These are phyloP conservation scores for Colletotrichum sp. DNA, from an alignment of 2,329 filamentous ascomycete genomes.

Conservation along the genomic window DNA sequence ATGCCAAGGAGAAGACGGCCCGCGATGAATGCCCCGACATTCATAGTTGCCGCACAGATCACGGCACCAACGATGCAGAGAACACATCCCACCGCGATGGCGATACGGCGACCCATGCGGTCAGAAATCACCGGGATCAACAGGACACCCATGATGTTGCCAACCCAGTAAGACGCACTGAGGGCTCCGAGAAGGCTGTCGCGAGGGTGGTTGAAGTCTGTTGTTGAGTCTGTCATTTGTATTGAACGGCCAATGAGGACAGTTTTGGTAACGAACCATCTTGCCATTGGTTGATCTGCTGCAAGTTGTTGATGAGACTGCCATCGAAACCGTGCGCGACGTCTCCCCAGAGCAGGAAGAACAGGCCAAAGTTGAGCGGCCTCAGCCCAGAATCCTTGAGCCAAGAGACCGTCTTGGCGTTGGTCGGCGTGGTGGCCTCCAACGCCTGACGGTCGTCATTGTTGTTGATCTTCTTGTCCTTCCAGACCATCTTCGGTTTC, in stretches of 20 bases:
- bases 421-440: constrained; percentile 7
- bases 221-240: background rate
- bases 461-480: constrained; percentile 1
- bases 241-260: fast-evolving
- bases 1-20: constrained; percentile 46
- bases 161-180: constrained; percentile 43
- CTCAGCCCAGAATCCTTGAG: background rate
- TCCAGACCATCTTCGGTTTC: background rate
- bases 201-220: constrained; percentile 34
- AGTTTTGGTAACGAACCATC: constrained; percentile 24
- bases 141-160: constrained; percentile 45
- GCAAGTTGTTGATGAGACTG: constrained; percentile 53
- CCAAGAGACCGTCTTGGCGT: constrained; percentile 6
- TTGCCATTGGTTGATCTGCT: constrained; percentile 46
- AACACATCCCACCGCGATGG: constrained; percentile 32
- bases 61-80: constrained; percentile 38
- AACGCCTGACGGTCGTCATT: constrained; percentile 5
- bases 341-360: constrained; percentile 35
- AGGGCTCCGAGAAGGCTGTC: constrained; percentile 33
- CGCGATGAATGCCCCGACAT: constrained; percentile 47
- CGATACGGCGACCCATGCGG: constrained; percentile 31
- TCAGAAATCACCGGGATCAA: constrained; percentile 35
- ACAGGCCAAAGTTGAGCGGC: constrained; percentile 25
- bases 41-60: constrained; percentile 45
- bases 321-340: constrained; percentile 53